phyloP scores from a whole-genome alignment of 495 filamentous ascomycete genomes.

The Penicillium canariense region DNA sequence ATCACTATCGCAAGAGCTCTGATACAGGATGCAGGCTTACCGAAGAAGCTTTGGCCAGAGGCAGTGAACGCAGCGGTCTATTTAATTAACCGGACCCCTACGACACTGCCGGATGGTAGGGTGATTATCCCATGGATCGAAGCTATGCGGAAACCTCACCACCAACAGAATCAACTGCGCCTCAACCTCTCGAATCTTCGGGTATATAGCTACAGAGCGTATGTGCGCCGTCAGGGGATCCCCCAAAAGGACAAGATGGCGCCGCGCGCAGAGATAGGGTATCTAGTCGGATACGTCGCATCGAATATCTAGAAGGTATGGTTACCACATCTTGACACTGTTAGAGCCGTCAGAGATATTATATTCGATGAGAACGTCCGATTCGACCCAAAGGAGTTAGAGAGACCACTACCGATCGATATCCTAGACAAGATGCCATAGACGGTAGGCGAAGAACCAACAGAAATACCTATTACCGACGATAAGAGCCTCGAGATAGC shows the following conservation, averaged over 20 bases:
- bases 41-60: constrained; percentile 11
- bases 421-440: too few species aligned
- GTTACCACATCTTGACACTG: background rate
- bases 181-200: constrained; percentile 10
- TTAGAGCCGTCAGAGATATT: constrained; percentile 1
- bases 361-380: background rate
- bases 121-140: constrained; percentile 6
- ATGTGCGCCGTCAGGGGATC: background rate
- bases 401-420: too few species aligned
- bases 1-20: background rate
- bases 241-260: constrained; percentile 7
- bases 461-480: too few species aligned
- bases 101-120: background rate
- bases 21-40: background rate
- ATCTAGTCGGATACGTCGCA: constrained; percentile 6
- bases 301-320: constrained; percentile 10
- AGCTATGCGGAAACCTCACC: background rate
- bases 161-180: background rate
- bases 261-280: constrained; percentile 3
- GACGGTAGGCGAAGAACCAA: too few species aligned
- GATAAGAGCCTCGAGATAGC: too few species aligned
- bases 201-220: constrained; percentile 3
- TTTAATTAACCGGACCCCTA: constrained; percentile 10
- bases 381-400: background rate
- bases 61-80: background rate